Conservation (phyloP, 2,329 filamentous ascomycete genomes). For the Whalleya microplaca region DNA sequence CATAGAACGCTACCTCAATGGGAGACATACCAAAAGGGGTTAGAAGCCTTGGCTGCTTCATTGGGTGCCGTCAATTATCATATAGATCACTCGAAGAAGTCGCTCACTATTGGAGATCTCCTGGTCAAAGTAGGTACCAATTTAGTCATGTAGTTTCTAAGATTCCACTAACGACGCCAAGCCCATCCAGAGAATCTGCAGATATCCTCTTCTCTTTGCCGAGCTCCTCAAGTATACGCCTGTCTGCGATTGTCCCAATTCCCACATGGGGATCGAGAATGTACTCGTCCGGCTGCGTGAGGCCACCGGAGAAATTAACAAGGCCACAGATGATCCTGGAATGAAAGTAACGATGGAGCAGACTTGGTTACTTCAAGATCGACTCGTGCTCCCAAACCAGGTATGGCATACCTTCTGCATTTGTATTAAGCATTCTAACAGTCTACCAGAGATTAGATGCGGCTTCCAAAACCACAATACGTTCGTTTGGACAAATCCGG, state of each 20-base stretch:
- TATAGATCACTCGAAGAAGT: constrained; percentile 68
- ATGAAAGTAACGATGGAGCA: constrained; percentile 74
- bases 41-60: constrained; percentile 80
- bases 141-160: not conserved
- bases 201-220: constrained; percentile 84
- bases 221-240: constrained; percentile 84
- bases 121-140: constrained; percentile 74
- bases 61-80: constrained; percentile 71
- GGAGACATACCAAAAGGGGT: constrained; percentile 80
- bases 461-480: constrained; percentile 67
- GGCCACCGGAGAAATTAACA: constrained; percentile 79
- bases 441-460: constrained; percentile 50
- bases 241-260: constrained; percentile 80
- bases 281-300: constrained; percentile 73
- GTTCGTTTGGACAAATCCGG: constrained; percentile 76
- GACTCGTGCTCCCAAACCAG: constrained; percentile 73
- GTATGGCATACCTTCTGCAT: constrained; percentile 49
- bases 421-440: constrained; percentile 24
- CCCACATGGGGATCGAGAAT: constrained; percentile 79
- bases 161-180: constrained; percentile 40
- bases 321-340: constrained; percentile 75
- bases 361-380: constrained; percentile 83
- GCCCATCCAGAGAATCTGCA: constrained; percentile 91
- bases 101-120: constrained; percentile 81
- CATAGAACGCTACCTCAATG: constrained; percentile 73